Base-by-base conservation (phyloP, 805 yeast genomes). In the Candida ficus region DNA sequence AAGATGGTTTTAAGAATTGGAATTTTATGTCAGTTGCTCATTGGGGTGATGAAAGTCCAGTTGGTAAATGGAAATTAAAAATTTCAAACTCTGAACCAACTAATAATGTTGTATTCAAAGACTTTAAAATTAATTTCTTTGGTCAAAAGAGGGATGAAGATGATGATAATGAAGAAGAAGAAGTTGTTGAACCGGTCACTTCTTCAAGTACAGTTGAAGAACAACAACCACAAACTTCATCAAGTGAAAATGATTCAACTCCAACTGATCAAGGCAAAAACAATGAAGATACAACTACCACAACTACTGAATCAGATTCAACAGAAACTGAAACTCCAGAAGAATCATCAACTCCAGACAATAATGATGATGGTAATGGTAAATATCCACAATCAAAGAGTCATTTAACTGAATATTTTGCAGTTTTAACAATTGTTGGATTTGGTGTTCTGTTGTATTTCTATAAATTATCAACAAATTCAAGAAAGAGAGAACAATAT, bases 21-120 rank as follows among this genome's bases (percentile, higher is more conserved):
- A 84, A 86, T 2, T 93, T 93, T 57, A 87, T 90, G 87, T 76
- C 91, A 10, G 98, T 93, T n/a, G 97, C 95, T 1, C 98, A 93
- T 60, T 93, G 98, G 97, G 96, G 96, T 29, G 97, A 91, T 60
- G 90, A 83, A 51, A 36, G 57, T 3, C 91, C 90, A 3, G 62
- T 62, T 20, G 99, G 99, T 10, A 77, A 73, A 5, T 93, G 99
- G 99, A 77, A 62, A 28, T 52, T 93, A 16, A 76, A 71, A 48
- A 90, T 90, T 2, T 54, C 59, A n/a, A 72, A 75, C 37, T 62
- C 64, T 29, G 61, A 57, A 16, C 66, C 60, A 7, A 61, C 54
- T 2, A 64, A 67, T 41, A 55, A 57, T 2, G 60, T 71, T 3
- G 63, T 54, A 1, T 69, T 93, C 31, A 63, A 72, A 33, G 67